Evolutionary conservation across 2,329 filamentous ascomycete genomes (phyloP).

Genomic region (Meredithiella fracta): DNA sequence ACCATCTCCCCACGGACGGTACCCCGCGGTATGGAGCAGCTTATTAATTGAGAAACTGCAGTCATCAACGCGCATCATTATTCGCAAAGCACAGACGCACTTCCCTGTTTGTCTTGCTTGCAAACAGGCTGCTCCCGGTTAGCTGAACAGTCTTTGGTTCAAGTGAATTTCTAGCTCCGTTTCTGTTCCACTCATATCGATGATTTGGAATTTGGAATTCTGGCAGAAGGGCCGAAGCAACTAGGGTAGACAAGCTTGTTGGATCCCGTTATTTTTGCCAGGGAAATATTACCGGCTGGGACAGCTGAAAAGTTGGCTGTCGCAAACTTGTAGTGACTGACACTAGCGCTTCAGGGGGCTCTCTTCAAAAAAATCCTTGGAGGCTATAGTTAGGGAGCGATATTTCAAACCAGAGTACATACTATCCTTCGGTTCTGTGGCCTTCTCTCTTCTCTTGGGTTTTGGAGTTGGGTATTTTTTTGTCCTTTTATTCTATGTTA

Average conservation of each 20-base stretch:
- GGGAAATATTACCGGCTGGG: background rate
- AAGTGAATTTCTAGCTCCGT: background rate
- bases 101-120: too few species aligned
- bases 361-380: background rate
- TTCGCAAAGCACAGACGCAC: too few species aligned
- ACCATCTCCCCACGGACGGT: constrained; percentile 30
- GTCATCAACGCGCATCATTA: background rate
- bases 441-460: too few species aligned
- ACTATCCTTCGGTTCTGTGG: background rate
- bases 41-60: constrained; percentile 6
- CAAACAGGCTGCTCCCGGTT: too few species aligned
- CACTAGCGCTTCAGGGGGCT: constrained; percentile 6
- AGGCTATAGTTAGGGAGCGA: too few species aligned
- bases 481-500: background rate
- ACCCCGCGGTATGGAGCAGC: constrained; percentile 24
- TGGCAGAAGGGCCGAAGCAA: constrained; percentile 1
- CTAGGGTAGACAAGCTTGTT: background rate
- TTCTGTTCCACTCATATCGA: constrained; percentile 1
- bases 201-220: constrained; percentile 9
- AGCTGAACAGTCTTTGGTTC: background rate
- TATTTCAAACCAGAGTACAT: background rate
- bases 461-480: background rate
- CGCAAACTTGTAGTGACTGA: background rate
- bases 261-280: background rate
- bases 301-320: constrained; percentile 5